Conservation (phyloP, 495 filamentous ascomycete genomes). For the Xylaria palmicola region DNA sequence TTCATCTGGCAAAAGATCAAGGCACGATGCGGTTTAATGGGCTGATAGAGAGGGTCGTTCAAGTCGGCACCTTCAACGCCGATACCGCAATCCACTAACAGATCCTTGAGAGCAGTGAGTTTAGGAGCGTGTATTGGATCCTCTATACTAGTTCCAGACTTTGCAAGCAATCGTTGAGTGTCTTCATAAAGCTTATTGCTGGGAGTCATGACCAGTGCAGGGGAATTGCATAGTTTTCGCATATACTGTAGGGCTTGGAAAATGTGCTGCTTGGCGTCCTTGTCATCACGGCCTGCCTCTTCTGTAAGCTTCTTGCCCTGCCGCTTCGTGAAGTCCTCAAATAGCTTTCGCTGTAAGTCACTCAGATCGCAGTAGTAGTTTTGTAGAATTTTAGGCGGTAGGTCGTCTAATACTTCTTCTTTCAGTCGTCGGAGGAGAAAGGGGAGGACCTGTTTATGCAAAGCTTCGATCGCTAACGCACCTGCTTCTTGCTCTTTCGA, state of each 20-base stretch:
- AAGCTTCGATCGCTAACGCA: slow-evolving; percentile 89
- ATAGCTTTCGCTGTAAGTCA: slow-evolving; percentile 89
- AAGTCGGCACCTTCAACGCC: slow-evolving; percentile 70
- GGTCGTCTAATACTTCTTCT: slow-evolving; percentile 93
- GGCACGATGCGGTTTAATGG: slow-evolving; percentile 91
- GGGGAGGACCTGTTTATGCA: slow-evolving; percentile 96
- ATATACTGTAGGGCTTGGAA: slow-evolving; percentile 99
- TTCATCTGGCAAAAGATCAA: slow-evolving; percentile 99
- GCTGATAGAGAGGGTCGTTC: slow-evolving; percentile 58
- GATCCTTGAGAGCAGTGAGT: slow-evolving; percentile 80
- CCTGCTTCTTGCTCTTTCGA: slow-evolving; percentile 98
- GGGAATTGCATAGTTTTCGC: slow-evolving; percentile 98
- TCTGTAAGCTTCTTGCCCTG: slow-evolving; percentile 80
- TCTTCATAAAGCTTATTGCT: slow-evolving; percentile 87
- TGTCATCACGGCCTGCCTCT: slow-evolving; percentile 75
- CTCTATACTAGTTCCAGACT: slow-evolving; percentile 71
- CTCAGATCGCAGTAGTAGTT: slow-evolving; percentile 99
- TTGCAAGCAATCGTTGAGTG: slow-evolving; percentile 69
- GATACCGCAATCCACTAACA: slow-evolving; percentile 94
- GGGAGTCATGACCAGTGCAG: slow-evolving; percentile 90
- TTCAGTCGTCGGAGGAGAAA: slow-evolving; percentile 96
- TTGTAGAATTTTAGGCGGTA: slow-evolving; percentile 97
- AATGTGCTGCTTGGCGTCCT: slow-evolving; percentile 94
- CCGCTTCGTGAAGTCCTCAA: slow-evolving; percentile 93
- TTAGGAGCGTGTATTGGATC: slow-evolving; percentile 92